Evolutionary conservation across 148 eudicot genomes (phyloP).

Genomic region (Suaeda aralocaspica): DNA sequence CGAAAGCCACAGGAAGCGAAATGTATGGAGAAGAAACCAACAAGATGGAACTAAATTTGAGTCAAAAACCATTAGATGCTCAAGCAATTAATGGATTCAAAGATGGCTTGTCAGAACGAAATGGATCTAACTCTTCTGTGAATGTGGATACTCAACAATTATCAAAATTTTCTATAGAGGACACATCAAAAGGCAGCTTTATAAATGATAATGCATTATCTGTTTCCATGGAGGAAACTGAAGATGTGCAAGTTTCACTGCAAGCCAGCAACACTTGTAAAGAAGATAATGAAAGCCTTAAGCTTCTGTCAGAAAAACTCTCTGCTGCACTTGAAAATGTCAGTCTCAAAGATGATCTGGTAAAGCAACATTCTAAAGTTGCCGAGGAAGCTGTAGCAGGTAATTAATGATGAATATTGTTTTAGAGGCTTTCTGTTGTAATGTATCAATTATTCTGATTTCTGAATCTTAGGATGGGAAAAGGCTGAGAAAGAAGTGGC

Average conservation of each 20-base stretch:
- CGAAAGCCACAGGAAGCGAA: slow-evolving; percentile 30
- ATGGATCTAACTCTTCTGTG: background rate
- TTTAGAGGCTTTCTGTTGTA: background rate
- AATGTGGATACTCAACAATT: slow-evolving; percentile 11
- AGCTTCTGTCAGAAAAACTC: slow-evolving; percentile 60
- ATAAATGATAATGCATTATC: background rate
- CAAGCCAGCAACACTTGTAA: slow-evolving; percentile 11
- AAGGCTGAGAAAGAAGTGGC: slow-evolving; percentile 74
- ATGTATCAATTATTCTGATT: background rate
- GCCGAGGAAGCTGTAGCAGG: slow-evolving; percentile 99
- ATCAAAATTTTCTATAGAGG: slow-evolving; percentile 3
- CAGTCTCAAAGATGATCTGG: slow-evolving; percentile 77
- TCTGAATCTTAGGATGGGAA: slow-evolving; percentile 68
- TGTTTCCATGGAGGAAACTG: background rate
- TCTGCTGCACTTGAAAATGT: slow-evolving; percentile 81
- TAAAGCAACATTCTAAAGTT: slow-evolving; percentile 84
- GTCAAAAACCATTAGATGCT: slow-evolving; percentile 1
- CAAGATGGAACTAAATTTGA: background rate
- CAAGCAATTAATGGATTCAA: background rate
- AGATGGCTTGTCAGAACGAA: slow-evolving; percentile 3
- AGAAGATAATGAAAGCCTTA: slow-evolving; percentile 42
- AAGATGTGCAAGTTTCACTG: background rate
- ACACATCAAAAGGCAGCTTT: background rate
- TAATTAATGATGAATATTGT: slow-evolving; percentile 9
- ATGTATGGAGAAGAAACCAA: slow-evolving; percentile 8